phyloP scores from a whole-genome alignment of 1,284 basidiomycete genomes.

The Austroboletus niveus region DNA sequence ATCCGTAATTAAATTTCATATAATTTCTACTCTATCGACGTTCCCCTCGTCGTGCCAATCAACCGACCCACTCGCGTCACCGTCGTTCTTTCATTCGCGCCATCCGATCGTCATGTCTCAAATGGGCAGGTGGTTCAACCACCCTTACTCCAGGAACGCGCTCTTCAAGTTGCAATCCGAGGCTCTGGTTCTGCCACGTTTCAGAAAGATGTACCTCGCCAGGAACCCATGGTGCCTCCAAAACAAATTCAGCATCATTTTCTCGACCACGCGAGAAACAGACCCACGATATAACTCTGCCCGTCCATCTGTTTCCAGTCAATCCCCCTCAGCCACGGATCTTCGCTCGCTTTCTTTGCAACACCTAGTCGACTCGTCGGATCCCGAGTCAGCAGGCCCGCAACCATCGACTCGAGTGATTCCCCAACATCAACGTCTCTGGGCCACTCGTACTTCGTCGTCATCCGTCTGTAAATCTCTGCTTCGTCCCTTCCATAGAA shows the following conservation, averaged over 20 bases:
- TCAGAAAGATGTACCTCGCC: constrained; percentile 14
- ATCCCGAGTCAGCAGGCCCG: constrained; percentile 38
- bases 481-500: constrained; percentile 32
- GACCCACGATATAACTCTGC: constrained; percentile 43
- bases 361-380: constrained; percentile 40
- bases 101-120: constrained; percentile 28
- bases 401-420: constrained; percentile 41
- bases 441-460: constrained; percentile 37
- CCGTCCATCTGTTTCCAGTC: constrained; percentile 44
- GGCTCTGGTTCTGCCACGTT: constrained; percentile 26
- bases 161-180: constrained; percentile 15
- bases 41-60: no score
- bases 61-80: no score
- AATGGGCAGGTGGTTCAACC: constrained; percentile 14
- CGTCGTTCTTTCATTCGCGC: no score
- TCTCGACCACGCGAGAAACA: background rate
- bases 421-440: constrained; percentile 32
- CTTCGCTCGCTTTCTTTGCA: constrained; percentile 31
- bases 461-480: constrained; percentile 23
- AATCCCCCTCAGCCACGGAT: constrained; percentile 41
- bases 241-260: constrained; percentile 3
- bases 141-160: constrained; percentile 24
- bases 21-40: no score
- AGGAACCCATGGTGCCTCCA: constrained; percentile 34
- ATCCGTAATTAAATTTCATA: no score